Base-by-base conservation (phyloP, 345 rosid species). In the Bruguiera sexangula region DNA sequence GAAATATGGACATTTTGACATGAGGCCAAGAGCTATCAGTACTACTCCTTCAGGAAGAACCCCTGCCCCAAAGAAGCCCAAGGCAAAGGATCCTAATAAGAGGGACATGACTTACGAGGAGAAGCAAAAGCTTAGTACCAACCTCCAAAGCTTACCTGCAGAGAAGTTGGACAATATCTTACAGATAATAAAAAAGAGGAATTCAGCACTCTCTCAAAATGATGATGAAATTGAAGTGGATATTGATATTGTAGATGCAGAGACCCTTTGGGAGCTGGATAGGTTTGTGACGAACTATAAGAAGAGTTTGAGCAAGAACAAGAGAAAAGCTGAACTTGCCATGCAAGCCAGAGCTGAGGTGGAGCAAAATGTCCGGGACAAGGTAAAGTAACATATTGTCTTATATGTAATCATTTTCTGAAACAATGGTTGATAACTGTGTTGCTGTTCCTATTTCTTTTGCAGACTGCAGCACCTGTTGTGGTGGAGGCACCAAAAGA, bases 181-280 rank as follows among this genome's bases (percentile, higher is more conserved):
- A 24, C 96, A 92, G 78, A 95, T 95, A 30, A 94, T 92, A 73
- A 92, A 85, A 84, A 95, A 86, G 81, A 90, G 99, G 78, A 95
- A 87, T 80, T 82, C 99, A 1, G 77, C 92, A 24, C 86, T 95
- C 55, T 83, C 78, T 67, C 91, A 87, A 72, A 88, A 83, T 43
- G 99, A 92, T 65, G 98, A 87, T 73, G 99, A 95, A 79, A 92
- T 95, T 75, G 99, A 95, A 80, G 97, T 94, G 51, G 98, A 94
- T 77, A 94, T 94, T 70, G 98, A 94, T 78, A 87, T 85, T 79
- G 97, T 95, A 81, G 99, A 95, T 78, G 83, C 91, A 0, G 99
- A 95, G 86, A 95, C 99, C 67, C 88, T 95, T 30, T 95, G 99
- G 99, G 99, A 95, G 84, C 87, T 95, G 53, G 99, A 95, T 76